Evolutionary conservation across 2,329 filamentous ascomycete genomes (phyloP).

Genomic region (Alternaria conjuncta): DNA sequence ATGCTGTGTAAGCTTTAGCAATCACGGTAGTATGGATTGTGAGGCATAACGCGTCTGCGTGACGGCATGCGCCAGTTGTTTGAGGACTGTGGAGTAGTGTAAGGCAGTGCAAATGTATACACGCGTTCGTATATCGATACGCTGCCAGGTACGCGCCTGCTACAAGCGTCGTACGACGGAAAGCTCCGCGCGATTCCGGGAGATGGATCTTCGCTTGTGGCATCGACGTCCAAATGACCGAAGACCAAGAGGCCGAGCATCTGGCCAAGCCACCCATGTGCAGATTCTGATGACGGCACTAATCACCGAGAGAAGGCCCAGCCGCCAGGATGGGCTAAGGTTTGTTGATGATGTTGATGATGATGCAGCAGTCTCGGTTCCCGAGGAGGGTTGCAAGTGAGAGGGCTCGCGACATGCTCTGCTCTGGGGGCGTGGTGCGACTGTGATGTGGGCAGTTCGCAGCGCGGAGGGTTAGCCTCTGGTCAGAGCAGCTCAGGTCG

Average conservation of each 20-base stretch:
- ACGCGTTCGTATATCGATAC: not conserved
- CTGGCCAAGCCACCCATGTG: not conserved
- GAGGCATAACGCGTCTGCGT: not conserved
- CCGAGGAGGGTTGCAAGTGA: not conserved
- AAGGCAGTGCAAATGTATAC: not conserved
- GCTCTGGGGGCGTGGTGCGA: not conserved
- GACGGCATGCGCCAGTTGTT: not conserved
- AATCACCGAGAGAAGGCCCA: not conserved
- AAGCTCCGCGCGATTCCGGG: not conserved
- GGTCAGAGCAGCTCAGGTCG: not conserved
- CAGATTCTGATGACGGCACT: not conserved
- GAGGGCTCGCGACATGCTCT: not conserved
- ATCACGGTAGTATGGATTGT: not conserved
- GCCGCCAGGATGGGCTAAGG: not conserved
- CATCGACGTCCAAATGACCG: not conserved
- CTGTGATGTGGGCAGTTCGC: not conserved
- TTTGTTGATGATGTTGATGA: not conserved
- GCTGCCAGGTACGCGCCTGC: not conserved
- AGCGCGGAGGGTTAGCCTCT: not conserved
- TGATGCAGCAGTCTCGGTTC: not conserved
- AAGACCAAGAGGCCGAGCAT: conserved; percentile 1
- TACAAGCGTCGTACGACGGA: not conserved
- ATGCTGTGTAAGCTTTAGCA: not conserved
- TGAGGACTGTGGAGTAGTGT: not conserved
- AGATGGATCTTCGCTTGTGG: not conserved